Conservation (phyloP, 2,329 filamentous ascomycete genomes). For the Chrysosporium keratinophilum region DNA sequence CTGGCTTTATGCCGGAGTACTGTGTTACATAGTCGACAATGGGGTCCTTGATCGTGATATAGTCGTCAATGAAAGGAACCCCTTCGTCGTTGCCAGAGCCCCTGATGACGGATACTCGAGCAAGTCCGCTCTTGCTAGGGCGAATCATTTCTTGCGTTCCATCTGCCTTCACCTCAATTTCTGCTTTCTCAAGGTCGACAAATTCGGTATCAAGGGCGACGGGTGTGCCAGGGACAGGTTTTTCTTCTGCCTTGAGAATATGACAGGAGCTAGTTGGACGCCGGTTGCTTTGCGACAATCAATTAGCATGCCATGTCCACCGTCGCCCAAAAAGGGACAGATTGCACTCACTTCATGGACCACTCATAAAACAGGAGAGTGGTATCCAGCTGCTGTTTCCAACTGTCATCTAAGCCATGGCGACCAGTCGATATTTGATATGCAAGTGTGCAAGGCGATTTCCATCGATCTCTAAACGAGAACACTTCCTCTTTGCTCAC, state of each 20-base stretch:
- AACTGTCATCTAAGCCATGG: slow-evolving; percentile 72
- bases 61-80: slow-evolving; percentile 89
- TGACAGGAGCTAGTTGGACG: slow-evolving; percentile 31
- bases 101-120: slow-evolving; percentile 82
- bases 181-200: slow-evolving; percentile 80
- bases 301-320: neutral
- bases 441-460: slow-evolving; percentile 74
- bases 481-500: slow-evolving; percentile 74
- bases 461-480: slow-evolving; percentile 84
- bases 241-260: slow-evolving; percentile 46
- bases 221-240: slow-evolving; percentile 59
- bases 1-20: slow-evolving; percentile 80
- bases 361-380: slow-evolving; percentile 71
- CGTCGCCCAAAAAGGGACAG: neutral
- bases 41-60: slow-evolving; percentile 80
- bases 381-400: slow-evolving; percentile 77
- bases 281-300: slow-evolving; percentile 23
- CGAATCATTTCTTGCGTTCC: slow-evolving; percentile 85
- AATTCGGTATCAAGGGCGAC: slow-evolving; percentile 95
- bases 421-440: slow-evolving; percentile 76
- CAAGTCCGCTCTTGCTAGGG: slow-evolving; percentile 79
- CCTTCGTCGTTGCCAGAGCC: slow-evolving; percentile 68
- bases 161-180: slow-evolving; percentile 93
- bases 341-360: slow-evolving; percentile 39
- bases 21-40: slow-evolving; percentile 93